Evolutionary conservation across 164 flowering plant genomes (phyloP).

Genomic region (Vitis labrusca): DNA sequence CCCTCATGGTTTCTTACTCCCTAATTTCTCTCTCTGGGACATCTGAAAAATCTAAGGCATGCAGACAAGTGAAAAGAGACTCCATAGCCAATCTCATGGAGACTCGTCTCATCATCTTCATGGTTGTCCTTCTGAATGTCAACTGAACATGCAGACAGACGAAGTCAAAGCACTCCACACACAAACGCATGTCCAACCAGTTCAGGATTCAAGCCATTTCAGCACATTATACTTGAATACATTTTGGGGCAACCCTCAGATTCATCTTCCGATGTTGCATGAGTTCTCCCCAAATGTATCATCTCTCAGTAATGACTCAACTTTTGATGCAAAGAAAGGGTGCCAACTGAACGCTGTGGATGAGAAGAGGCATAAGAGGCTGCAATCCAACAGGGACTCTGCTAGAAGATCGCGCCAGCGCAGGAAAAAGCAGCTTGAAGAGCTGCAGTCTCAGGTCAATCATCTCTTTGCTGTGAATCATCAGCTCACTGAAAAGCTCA

Average conservation of each 20-base stretch:
- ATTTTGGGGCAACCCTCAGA: constrained; percentile 2
- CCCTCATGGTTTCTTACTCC: neutral
- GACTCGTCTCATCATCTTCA: neutral
- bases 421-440: constrained; percentile 39
- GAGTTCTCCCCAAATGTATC: constrained; percentile 16
- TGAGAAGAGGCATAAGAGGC: constrained; percentile 31
- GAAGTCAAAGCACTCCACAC: neutral
- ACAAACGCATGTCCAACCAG: neutral
- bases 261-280: neutral
- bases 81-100: neutral
- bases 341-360: neutral
- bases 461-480: constrained; percentile 28
- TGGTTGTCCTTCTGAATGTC: neutral
- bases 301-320: constrained; percentile 10
- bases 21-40: neutral
- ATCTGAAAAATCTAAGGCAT: neutral
- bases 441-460: constrained; percentile 25
- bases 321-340: constrained; percentile 5
- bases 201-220: constrained; percentile 6
- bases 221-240: neutral
- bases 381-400: constrained; percentile 41
- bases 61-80: constrained; percentile 2
- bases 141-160: neutral
- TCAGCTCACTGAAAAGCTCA: constrained; percentile 37
- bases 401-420: constrained; percentile 41